Evolutionary conservation across 1,284 basidiomycete genomes (phyloP), one percentile per base, ranked within the genome.

Genomic region (Leccinum ponderosum): DNA sequence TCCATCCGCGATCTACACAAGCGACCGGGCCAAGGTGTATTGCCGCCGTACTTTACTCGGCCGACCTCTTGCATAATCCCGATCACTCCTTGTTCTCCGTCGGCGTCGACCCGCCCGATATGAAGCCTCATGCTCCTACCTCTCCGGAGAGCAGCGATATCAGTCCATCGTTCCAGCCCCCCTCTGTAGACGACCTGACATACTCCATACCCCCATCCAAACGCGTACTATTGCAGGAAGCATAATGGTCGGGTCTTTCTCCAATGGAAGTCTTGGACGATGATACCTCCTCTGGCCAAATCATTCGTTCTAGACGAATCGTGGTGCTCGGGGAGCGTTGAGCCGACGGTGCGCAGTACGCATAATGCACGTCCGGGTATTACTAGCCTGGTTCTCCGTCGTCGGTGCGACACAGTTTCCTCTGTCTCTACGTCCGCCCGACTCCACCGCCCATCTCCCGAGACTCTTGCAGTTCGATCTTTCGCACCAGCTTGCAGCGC

Each of bases 211-310:
- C 91, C 91, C 9, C 90, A 93, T 69, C 87, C 91, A 2, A 83
- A 90, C 65, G 89, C 89, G 12, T 90, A 90, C 68, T 93, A 89
- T 69, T 93, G 91, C 70, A 83, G 85, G 22, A 85, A 84, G 69
- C 87, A 93, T 62, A 89, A 92, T 66, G 87, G 87, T 12, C 93
- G 91, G 91, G 83, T 91, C 35, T 79, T 93, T 44, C 76, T 93
- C 12, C 78, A 78, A 48, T 90, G 87, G 86, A 84, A 84, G 62
- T 82, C 82, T 8, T 87, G 87, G 4, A 77, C 80, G 25, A 77
- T 85, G 29, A 69, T 82, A 4, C 89, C 89, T 6, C 83, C 86
- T 6, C 77, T 91, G 12, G 81, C 84, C 22, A 75, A 73, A 42
- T 85, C 84, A 1, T 89, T 85, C 66, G 66, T 74, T 50, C 66